Percentiles rank a stretch among this genome's conserved stretches.
phyloP scores from a whole-genome alignment of 352 stramenopile genomes.

The Phytophthora sansomeana region DNA sequence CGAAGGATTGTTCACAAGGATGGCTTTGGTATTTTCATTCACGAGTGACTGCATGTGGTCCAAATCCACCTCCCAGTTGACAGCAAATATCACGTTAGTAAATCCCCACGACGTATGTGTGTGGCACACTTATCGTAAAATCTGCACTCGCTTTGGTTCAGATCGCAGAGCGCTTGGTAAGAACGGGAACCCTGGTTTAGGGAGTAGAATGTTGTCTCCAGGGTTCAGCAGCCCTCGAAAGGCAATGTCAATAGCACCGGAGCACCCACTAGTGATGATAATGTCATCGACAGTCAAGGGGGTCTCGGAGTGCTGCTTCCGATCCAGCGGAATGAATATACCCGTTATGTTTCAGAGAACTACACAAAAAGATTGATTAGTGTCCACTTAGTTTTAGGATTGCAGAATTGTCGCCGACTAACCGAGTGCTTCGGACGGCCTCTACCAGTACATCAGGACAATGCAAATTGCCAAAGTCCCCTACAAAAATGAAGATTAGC shows the following conservation, averaged over 20 bases:
- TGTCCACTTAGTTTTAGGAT: not conserved
- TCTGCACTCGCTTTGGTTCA: constrained; percentile 90
- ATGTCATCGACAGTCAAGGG: constrained; percentile 92
- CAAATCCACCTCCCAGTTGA: constrained; percentile 94
- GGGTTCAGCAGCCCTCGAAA: constrained; percentile 92
- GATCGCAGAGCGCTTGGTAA: constrained; percentile 96
- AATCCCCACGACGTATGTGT: too few relatives aligned
- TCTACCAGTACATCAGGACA: constrained; percentile 89
- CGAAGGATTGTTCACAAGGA: constrained; percentile 96
- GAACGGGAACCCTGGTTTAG: constrained; percentile 94
- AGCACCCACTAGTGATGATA: constrained; percentile 94
- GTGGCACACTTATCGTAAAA: constrained; percentile 92
- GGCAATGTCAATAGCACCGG: constrained; percentile 93
- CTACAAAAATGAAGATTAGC: too few relatives aligned
- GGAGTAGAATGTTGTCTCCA: constrained; percentile 94
- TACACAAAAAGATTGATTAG: constrained; percentile 17
- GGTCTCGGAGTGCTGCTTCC: constrained; percentile 73
- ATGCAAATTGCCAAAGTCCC: constrained; percentile 95
- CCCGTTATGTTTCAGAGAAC: constrained; percentile 88
- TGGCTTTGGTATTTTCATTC: constrained; percentile 87
- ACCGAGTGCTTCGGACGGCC: constrained; percentile 75
- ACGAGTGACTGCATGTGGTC: constrained; percentile 91
- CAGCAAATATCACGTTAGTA: too few relatives aligned
- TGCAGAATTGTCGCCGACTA: too few relatives aligned
- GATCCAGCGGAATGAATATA: constrained; percentile 95